Percentiles rank a stretch among this genome's conserved stretches.
phyloP scores from a whole-genome alignment of 371 early-diverging fungal genomes.

The Mortierella sp. region DNA sequence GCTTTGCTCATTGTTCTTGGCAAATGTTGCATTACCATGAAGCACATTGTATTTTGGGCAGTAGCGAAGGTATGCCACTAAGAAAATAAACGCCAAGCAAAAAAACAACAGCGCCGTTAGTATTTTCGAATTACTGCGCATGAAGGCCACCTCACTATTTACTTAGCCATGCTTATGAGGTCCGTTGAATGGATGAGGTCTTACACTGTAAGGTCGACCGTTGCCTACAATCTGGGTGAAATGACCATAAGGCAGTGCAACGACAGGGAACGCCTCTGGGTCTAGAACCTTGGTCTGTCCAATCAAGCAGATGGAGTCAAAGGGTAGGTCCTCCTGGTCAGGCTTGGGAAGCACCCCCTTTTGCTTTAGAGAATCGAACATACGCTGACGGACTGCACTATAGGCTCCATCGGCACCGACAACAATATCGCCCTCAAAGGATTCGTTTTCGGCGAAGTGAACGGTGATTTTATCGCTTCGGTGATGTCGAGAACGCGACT shows the following conservation, averaged over 20 bases:
- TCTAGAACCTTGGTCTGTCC: constrained; percentile 9
- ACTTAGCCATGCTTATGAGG: no score
- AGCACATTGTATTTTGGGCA: no score
- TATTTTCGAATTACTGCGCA: no score
- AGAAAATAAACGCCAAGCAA: no score
- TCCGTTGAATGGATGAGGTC: neutral
- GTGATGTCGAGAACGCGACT: constrained; percentile 3
- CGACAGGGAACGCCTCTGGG: neutral
- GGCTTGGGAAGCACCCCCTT: neutral
- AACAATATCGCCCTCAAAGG: constrained; percentile 14
- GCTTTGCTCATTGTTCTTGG: no score
- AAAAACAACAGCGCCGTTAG: no score
- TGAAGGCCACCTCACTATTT: no score
- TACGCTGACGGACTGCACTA: constrained; percentile 11
- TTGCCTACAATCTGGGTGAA: constrained; percentile 4
- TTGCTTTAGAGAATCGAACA: neutral
- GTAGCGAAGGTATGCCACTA: no score
- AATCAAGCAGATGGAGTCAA: constrained; percentile 11
- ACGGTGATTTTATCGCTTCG: neutral
- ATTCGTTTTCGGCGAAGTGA: neutral
- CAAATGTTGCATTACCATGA: no score
- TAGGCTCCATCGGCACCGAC: constrained; percentile 25
- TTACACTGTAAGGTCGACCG: constrained; percentile 8
- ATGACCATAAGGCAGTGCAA: neutral
- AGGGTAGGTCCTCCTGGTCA: constrained; percentile 6